These are phyloP conservation scores for Candida sanyaensis DNA, from an alignment of 1,139 yeast genomes.

Conservation along the genomic window DNA sequence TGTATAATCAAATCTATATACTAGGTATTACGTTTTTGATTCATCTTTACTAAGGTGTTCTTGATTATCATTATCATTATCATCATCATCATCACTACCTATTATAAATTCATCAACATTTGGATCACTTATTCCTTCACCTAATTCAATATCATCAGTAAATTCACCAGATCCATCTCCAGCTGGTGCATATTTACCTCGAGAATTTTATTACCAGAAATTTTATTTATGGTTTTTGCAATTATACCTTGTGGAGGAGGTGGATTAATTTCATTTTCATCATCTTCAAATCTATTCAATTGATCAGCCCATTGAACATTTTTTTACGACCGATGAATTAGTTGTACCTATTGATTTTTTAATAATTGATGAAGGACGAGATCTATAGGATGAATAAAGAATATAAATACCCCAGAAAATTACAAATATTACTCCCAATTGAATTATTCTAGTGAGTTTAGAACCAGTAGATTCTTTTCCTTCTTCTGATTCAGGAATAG, in stretches of 20 bases:
- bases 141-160: slow-evolving; percentile 41
- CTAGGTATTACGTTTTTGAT: neutral
- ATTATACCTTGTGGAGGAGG: slow-evolving; percentile 29
- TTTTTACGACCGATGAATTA: slow-evolving; percentile 42
- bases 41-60: neutral
- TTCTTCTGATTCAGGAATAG: slow-evolving; percentile 8
- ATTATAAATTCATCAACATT: slow-evolving; percentile 32
- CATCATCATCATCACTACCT: slow-evolving; percentile 49
- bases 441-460: slow-evolving; percentile 42
- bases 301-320: slow-evolving; percentile 64
- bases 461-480: slow-evolving; percentile 19
- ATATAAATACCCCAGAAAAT: slow-evolving; percentile 48
- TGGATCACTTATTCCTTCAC: slow-evolving; percentile 21
- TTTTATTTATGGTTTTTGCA: slow-evolving; percentile 40
- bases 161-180: slow-evolving; percentile 19
- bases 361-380: slow-evolving; percentile 48
- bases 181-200: slow-evolving; percentile 31
- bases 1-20: neutral
- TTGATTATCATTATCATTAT: neutral
- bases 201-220: slow-evolving; percentile 28
- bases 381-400: slow-evolving; percentile 35
- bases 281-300: slow-evolving; percentile 38
- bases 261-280: slow-evolving; percentile 20
- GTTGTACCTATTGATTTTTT: slow-evolving; percentile 25
- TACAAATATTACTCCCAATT: slow-evolving; percentile 40